Percentiles rank a stretch among this genome's conserved stretches.
phyloP scores from a whole-genome alignment of 805 yeast genomes.

The Ogataea neopini region DNA sequence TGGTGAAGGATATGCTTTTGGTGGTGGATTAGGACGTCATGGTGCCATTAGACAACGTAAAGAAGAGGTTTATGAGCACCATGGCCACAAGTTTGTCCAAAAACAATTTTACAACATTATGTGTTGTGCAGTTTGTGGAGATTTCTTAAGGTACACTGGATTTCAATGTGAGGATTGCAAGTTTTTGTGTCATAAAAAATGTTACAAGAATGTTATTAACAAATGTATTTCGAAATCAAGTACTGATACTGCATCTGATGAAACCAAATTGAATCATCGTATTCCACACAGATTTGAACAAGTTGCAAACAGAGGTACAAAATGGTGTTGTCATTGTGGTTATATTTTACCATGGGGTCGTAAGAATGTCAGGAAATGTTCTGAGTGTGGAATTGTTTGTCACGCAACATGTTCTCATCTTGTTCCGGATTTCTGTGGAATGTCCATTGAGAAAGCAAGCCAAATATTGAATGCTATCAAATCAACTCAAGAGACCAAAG shows the following conservation, averaged over 20 bases:
- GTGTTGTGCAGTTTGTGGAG: slow-evolving; percentile 98
- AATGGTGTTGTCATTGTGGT: slow-evolving; percentile 99
- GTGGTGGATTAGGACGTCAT: slow-evolving; percentile 85
- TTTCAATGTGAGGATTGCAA: slow-evolving; percentile 85
- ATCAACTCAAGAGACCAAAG: slow-evolving; percentile 53
- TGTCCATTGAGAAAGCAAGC: slow-evolving; percentile 96
- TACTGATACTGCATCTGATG: slow-evolving; percentile 68
- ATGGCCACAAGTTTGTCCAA: slow-evolving; percentile 96
- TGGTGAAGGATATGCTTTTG: slow-evolving; percentile 47
- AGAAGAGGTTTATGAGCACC: slow-evolving; percentile 87
- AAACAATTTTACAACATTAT: slow-evolving; percentile 93
- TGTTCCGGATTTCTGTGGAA: slow-evolving; percentile 98
- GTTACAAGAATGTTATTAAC: slow-evolving; percentile 78
- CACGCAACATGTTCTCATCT: slow-evolving; percentile 90
- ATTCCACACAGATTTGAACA: slow-evolving; percentile 97
- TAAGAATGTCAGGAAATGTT: slow-evolving; percentile 88
- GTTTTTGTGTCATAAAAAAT: slow-evolving; percentile 77
- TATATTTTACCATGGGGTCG: slow-evolving; percentile 93
- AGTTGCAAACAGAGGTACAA: slow-evolving; percentile 89
- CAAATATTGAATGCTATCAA: slow-evolving; percentile 82
- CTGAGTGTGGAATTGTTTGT: slow-evolving; percentile 93
- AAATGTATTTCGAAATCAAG: slow-evolving; percentile 80
- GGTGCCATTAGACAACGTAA: slow-evolving; percentile 97
- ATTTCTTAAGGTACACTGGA: slow-evolving; percentile 85
- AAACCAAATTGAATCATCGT: slow-evolving; percentile 85